phyloP scores from a whole-genome alignment of 2,329 filamentous ascomycete species.

The Penicillium sp. region DNA sequence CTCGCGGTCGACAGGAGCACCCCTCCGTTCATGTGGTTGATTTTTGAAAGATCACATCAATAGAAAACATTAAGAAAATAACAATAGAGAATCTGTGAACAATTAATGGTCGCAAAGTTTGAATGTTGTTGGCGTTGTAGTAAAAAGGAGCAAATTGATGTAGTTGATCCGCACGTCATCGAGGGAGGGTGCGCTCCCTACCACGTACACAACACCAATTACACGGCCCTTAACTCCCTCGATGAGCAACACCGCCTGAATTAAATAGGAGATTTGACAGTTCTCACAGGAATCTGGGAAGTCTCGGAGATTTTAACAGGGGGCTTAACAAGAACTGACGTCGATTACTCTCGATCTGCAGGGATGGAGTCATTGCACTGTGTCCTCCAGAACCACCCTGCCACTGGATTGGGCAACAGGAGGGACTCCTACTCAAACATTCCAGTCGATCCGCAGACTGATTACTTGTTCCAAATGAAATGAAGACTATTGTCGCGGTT shows the following conservation, averaged over 20 bases:
- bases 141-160: background rate
- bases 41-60: background rate
- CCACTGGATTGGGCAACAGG: background rate
- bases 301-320: constrained; percentile 10
- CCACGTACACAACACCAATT: background rate
- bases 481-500: constrained; percentile 9
- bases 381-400: constrained; percentile 7
- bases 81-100: background rate
- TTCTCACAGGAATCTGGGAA: constrained; percentile 6
- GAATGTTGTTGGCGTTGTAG: background rate
- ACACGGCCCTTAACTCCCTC: constrained; percentile 7
- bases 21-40: constrained; percentile 19
- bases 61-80: background rate
- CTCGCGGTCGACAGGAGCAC: constrained; percentile 6
- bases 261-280: background rate
- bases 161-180: constrained; percentile 10
- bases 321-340: constrained; percentile 15
- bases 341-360: constrained; percentile 6
- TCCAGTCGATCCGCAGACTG: constrained; percentile 13
- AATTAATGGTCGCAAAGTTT: background rate
- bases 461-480: background rate
- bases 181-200: constrained; percentile 10
- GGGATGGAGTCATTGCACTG: constrained; percentile 9
- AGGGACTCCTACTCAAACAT: constrained; percentile 8
- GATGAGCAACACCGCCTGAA: constrained; percentile 9